Evolutionary conservation across 805 yeast species (phyloP), one percentile per base, ranked within the genome.

Genomic region (Ogataea trehaloabstinens): DNA sequence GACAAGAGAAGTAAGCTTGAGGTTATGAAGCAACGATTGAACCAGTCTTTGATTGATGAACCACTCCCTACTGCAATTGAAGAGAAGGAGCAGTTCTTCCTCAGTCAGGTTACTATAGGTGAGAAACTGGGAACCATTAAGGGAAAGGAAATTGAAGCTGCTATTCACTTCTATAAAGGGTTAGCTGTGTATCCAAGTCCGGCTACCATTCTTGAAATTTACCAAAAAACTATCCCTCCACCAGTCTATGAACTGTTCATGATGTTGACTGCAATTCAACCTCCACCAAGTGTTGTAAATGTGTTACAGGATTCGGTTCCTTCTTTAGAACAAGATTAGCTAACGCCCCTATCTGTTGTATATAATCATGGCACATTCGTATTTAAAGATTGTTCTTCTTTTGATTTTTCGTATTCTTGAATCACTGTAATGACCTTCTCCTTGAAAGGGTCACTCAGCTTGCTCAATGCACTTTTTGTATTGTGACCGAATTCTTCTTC

Each of bases 171-270:
- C 75, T 93, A 93, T 77, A 85, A 87, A 65, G 98, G 97, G 11
- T 73, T 93, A 59, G 78, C 87, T 29, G 90, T 89, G 35, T 91
- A 90, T 65, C 98, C 99, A 45, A 83, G 85, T 64, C 99, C 99
- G 43, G 82, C 95, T 40, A 96, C 88, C 56, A 78, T 93, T 53
- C 74, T 93, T 60, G 84, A 83, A 36, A 81, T 91, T 55, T 91
- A 87, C 68, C 96, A 91, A 71, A 85, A 85, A 71, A 76, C 90
- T 37, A 80, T 91, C 49, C 90, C 93, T 37, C 83, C 81, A 58
- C 80, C 77, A 32, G 81, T 90, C 41, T 82, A 88, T 60, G 96
- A 89, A 58, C 71, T 81, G 52, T 75, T 91, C 52, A 85, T 89
- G 53, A 75, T 84, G 75, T 82, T 90, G 89, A 82, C 91, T 62